A percentile compares a stretch with the other conserved stretches of the same genome.
These are phyloP conservation scores for Aspergillus arachidicola DNA, from an alignment of 2,329 filamentous ascomycete species.

Conservation along the genomic window DNA sequence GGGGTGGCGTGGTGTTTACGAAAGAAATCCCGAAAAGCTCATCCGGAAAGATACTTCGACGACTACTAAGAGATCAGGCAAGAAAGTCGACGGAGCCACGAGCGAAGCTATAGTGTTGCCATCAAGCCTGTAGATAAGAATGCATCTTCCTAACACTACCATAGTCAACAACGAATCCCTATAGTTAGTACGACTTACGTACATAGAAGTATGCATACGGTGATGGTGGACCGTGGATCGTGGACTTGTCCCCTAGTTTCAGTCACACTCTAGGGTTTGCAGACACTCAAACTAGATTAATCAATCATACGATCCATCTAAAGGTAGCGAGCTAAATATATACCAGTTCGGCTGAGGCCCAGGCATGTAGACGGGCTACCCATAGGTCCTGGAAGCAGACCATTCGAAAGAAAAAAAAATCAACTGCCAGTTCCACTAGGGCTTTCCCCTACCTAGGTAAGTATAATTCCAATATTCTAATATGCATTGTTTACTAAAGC, in stretches of 20 bases:
- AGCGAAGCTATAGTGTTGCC: slow-evolving; percentile 14
- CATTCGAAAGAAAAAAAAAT: too few relatives aligned
- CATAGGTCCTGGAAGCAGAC: too few relatives aligned
- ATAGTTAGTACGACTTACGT: not conserved
- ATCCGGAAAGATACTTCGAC: slow-evolving; percentile 20
- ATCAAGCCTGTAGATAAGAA: not conserved
- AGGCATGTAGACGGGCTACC: not conserved
- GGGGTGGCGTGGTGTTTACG: slow-evolving; percentile 18
- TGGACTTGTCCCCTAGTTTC: too few relatives aligned
- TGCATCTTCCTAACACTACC: not conserved
- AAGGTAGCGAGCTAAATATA: too few relatives aligned
- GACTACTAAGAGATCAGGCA: slow-evolving; percentile 14
- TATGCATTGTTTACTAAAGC: not conserved
- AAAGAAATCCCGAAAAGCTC: slow-evolving; percentile 19
- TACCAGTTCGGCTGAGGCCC: not conserved
- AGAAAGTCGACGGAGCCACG: slow-evolving; percentile 1
- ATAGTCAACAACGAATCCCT: not conserved
- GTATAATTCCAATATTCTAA: too few relatives aligned
- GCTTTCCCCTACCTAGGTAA: not conserved
- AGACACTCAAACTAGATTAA: too few relatives aligned
- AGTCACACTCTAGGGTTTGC: too few relatives aligned
- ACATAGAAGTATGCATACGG: too few relatives aligned
- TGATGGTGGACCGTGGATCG: too few relatives aligned
- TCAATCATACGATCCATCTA: too few relatives aligned
- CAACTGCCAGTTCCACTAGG: too few relatives aligned